Evolutionary conservation across 805 yeast genomes (phyloP).

Genomic region (Priceomyces melissophilus): DNA sequence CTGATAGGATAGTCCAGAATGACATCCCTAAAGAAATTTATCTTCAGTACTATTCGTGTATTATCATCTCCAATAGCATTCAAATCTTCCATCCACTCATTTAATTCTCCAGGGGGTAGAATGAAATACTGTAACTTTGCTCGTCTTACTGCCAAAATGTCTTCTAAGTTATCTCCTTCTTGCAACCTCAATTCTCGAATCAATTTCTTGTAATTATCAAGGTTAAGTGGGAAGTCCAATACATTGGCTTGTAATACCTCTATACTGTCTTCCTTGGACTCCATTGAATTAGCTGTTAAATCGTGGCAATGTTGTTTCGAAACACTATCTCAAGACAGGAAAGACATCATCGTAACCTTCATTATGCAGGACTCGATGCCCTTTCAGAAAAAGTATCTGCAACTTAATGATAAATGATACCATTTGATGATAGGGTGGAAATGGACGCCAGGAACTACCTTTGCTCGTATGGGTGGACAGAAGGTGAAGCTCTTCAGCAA

Average conservation of each 20-base stretch:
- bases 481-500: constrained; percentile 76
- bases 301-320: too few species aligned
- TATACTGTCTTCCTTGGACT: neutral
- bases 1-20: constrained; percentile 19
- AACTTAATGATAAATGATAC: neutral
- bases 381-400: too few species aligned
- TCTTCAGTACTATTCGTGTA: constrained; percentile 3
- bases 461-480: constrained; percentile 82
- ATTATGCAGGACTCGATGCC: too few species aligned
- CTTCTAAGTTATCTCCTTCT: constrained; percentile 1
- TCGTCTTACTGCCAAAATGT: constrained; percentile 8
- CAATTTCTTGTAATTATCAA: constrained; percentile 14
- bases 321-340: too few species aligned
- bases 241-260: constrained; percentile 8
- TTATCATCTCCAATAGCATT: constrained; percentile 8
- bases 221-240: constrained; percentile 10
- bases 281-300: too few species aligned
- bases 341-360: too few species aligned
- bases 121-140: constrained; percentile 10
- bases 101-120: constrained; percentile 8
- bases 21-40: constrained; percentile 14
- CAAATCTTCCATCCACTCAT: constrained; percentile 19
- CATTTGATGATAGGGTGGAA: neutral
- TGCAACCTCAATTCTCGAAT: constrained; percentile 10
- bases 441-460: constrained; percentile 80